phyloP scores from a whole-genome alignment of 2,329 filamentous ascomycete species.

The Diaporthe citrichinensis region DNA sequence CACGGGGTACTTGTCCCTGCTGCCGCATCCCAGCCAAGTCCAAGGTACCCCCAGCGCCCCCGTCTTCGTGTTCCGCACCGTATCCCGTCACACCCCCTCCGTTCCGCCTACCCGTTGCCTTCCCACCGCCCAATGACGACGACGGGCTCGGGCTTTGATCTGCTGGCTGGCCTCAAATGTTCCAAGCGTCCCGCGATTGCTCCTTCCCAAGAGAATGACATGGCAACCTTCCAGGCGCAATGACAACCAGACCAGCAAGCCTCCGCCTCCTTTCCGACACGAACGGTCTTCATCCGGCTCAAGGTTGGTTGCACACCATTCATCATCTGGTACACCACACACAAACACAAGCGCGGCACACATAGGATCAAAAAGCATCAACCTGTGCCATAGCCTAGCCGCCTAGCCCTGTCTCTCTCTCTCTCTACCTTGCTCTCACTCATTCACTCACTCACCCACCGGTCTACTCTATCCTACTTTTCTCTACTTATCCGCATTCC shows the following conservation, averaged over 20 bases:
- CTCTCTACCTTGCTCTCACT: neutral
- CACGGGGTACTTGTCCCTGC: conserved; percentile 10
- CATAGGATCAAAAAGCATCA: neutral
- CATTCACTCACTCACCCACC: neutral
- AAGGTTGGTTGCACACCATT: conserved; percentile 38
- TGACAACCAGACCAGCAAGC: conserved; percentile 37
- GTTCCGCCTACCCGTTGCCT: conserved; percentile 25
- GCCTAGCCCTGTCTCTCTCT: conserved; percentile 2
- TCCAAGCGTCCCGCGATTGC: conserved; percentile 28
- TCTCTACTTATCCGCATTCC: neutral
- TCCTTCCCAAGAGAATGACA: conserved; percentile 40
- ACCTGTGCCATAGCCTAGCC: conserved; percentile 12
- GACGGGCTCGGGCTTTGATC: conserved; percentile 30
- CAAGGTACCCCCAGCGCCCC: conserved; percentile 29
- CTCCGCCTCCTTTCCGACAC: conserved; percentile 34
- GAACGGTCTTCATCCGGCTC: conserved; percentile 38
- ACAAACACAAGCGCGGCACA: neutral
- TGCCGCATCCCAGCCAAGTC: conserved; percentile 17
- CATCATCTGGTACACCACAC: neutral
- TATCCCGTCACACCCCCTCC: conserved; percentile 28
- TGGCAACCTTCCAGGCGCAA: conserved; percentile 42
- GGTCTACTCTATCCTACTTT: neutral
- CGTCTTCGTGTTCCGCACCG: conserved; percentile 25
- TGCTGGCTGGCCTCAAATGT: conserved; percentile 28
- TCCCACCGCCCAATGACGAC: conserved; percentile 29